Evolutionary conservation across 2,329 filamentous ascomycete genomes (phyloP), one percentile per base, ranked within the genome.

Genomic region (Cytospora leucostoma): DNA sequence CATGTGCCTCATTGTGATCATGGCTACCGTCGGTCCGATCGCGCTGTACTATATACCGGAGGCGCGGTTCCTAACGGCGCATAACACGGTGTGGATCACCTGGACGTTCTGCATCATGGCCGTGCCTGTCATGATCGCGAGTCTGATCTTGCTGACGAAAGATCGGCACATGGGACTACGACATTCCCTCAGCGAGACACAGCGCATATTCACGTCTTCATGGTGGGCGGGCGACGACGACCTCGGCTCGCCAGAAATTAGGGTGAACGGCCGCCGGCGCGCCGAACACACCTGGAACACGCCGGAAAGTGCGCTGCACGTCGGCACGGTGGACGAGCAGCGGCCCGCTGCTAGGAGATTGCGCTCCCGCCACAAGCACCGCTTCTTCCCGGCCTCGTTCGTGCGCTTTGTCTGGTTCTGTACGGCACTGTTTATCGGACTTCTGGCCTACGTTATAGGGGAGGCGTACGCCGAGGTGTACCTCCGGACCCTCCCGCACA

Each of bases 31-130:
- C 17, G 79, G 79, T 0, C 87, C 87, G 0, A 81, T 89, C 5
- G 84, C 85, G 4, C 73, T 89, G 34, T 89, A 88, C 69, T 78
- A 84, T 61, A 76, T 80, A 27, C 81, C 82, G 0, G 77, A 81
- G 55, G 76, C 81, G 2, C 79, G 78, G 56, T 85, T 81, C 55
- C 74, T 88, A 52, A 85, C 82, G 11, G 72, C 77, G 8, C 84
- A 88, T 74, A 90, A 90, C 72, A 89, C 87, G 1, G 80, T 83
- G 2, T 90, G 87, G 87, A 87, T 89, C 66, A 82, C 84, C 10
- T 88, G 87, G 84, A 88, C 87, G 0, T 90, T 90, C 73, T 78
- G 87, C 70, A 86, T 86, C 69, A 90, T 90, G 87, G 85, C 86
- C 50, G 79, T 88, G 77, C 87, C 87, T 2, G 84, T 89, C n/a